phyloP scores from a whole-genome alignment of 345 rosid genomes.

The rapeseed (Brassica napus) region DNA sequence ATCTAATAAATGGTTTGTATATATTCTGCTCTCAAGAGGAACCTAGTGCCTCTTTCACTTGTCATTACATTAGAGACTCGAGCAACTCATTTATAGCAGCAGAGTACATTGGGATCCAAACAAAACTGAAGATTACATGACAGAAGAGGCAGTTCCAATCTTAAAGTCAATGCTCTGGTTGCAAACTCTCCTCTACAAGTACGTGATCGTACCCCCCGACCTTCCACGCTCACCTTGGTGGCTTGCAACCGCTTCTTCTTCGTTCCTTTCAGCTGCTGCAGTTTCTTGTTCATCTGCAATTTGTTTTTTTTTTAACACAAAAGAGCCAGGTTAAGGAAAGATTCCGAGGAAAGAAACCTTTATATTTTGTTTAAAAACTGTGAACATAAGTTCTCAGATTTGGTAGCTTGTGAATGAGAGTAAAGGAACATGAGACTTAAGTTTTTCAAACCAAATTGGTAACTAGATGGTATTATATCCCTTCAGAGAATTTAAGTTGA shows the following conservation, averaged over 20 bases:
- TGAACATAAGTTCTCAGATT: neutral
- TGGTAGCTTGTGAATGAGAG: neutral
- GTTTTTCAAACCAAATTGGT: neutral
- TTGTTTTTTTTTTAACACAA: neutral
- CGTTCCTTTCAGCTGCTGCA: slow-evolving; percentile 94
- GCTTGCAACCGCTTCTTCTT: slow-evolving; percentile 92
- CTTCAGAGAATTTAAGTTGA: neutral
- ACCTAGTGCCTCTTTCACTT: too few species aligned
- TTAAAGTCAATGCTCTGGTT: neutral
- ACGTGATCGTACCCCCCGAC: slow-evolving; percentile 93
- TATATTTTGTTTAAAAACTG: slow-evolving; percentile 3
- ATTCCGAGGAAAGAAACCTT: neutral
- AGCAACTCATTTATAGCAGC: too few species aligned
- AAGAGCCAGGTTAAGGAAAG: neutral
- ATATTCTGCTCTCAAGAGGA: too few species aligned
- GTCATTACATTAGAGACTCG: too few species aligned
- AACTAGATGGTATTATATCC: neutral
- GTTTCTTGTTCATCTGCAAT: slow-evolving; percentile 79
- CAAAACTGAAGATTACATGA: too few species aligned
- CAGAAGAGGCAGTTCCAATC: too few species aligned
- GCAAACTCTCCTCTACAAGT: slow-evolving; percentile 48
- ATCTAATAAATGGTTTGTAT: too few species aligned
- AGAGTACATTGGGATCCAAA: too few species aligned
- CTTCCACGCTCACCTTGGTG: slow-evolving; percentile 83
- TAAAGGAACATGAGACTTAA: neutral